Percentiles rank a stretch among this genome's conserved stretches.
These are phyloP conservation scores for Myriangium duriaei DNA, from an alignment of 2,329 filamentous ascomycete genomes.

Conservation along the genomic window DNA sequence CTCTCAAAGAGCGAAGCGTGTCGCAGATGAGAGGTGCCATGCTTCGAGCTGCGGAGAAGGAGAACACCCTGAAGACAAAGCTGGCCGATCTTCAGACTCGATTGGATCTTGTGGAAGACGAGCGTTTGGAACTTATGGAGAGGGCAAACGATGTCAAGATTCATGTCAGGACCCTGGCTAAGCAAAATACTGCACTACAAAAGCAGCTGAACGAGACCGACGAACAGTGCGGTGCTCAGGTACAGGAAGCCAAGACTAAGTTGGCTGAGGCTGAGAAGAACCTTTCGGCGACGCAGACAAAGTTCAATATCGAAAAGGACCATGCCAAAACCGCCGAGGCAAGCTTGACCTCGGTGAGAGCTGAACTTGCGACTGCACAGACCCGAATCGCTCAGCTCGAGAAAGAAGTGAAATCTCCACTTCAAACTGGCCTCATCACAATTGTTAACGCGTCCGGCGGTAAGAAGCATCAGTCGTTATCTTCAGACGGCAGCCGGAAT, in stretches of 20 bases:
- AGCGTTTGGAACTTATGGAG: constrained; percentile 24
- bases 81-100: constrained; percentile 27
- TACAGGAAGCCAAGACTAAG: not conserved
- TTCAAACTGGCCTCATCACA: constrained; percentile 6
- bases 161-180: not conserved
- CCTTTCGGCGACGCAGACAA: not conserved
- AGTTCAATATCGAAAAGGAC: not conserved
- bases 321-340: not conserved
- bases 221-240: not conserved
- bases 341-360: not conserved
- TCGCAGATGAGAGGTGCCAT: constrained; percentile 28
- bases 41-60: constrained; percentile 26
- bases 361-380: not conserved
- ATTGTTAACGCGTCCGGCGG: constrained; percentile 6
- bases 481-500: not conserved
- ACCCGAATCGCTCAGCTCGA: constrained; percentile 3
- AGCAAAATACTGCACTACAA: not conserved
- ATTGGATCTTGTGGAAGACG: constrained; percentile 28
- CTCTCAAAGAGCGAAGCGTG: constrained; percentile 25
- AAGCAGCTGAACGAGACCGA: not conserved
- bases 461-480: no score
- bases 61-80: constrained; percentile 25
- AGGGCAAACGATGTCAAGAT: not conserved
- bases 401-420: not conserved
- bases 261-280: not conserved